These are phyloP conservation scores for Penicillium sp. DNA, from an alignment of 2,329 filamentous ascomycete genomes.

Conservation along the genomic window DNA sequence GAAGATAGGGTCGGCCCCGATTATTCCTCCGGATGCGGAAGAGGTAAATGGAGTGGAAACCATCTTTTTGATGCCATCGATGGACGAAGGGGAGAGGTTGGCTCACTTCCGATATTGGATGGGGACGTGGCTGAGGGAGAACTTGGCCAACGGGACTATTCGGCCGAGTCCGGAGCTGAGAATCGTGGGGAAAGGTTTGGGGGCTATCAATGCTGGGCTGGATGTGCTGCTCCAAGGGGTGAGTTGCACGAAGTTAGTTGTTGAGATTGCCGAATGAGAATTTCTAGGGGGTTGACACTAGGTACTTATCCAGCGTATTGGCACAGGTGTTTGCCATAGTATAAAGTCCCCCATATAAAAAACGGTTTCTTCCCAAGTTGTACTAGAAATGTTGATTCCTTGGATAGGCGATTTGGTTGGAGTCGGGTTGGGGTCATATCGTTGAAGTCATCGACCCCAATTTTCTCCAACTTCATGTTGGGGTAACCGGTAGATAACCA, in stretches of 20 bases:
- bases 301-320: background rate
- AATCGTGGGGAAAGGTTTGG: constrained; percentile 40
- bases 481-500: constrained; percentile 7
- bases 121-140: constrained; percentile 35
- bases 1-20: constrained; percentile 42
- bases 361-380: too few species aligned
- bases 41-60: constrained; percentile 36
- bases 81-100: constrained; percentile 34
- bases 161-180: constrained; percentile 42
- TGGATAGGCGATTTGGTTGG: background rate
- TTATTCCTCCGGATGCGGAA: constrained; percentile 32
- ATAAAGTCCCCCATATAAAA: background rate
- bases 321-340: background rate
- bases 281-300: background rate
- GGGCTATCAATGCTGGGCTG: constrained; percentile 40
- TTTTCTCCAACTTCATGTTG: constrained; percentile 22
- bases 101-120: constrained; percentile 44
- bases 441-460: constrained; percentile 5
- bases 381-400: too few species aligned
- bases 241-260: constrained; percentile 45
- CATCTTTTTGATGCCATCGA: constrained; percentile 41
- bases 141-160: constrained; percentile 41
- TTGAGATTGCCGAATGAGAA: constrained; percentile 39
- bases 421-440: constrained; percentile 5
- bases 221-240: constrained; percentile 39